Evolutionary conservation across 192 early-diverging fungal genomes (phyloP), one percentile per base, ranked within the genome.

Genomic region (Phlyctochytrium arcticum): DNA sequence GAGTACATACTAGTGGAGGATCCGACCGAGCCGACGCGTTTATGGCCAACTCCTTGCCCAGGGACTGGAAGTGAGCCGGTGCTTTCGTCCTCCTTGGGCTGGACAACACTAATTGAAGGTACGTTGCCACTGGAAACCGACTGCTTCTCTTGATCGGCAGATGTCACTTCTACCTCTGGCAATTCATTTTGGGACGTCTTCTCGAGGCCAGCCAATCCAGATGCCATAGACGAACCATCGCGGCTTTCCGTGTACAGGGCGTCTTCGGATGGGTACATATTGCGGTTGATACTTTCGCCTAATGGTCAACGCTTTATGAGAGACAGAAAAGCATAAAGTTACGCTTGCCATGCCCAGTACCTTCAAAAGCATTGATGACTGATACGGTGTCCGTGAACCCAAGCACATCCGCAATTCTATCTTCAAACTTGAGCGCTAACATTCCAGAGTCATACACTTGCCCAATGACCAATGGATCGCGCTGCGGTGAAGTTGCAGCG

Each of bases 391-490:
- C 78, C 24, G 68, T 70, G 54, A 71, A 80, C 21, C 37, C 29
- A 17, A 80, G 51, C 32, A 72, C 70, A 31, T 76, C 66, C 24
- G 67, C 62, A 9, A 80, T 48, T 10, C 33, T 55, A 21, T 60
- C 57, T 17, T 49, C 37, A 73, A 76, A 80, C 33, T 46, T 36
- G n/a, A 80, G 50, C 6, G 78, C 62, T 27, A 80, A 56, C 65
- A 68, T 69, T 36, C 72, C 72, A 5, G 67, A 21, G 46, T 65
- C 68, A 37, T 70, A 80, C 32, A 80, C 35, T 49, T 80, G 78
- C 10, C 51, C 59, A 34, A 80, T 73, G 8, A 55, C 55, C 24
- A 76, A 39, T 26, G 70, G 70, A 54, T 62, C 36, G 19, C 34
- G 39, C 29, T 53, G 3, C 56, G 65, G 9, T 68, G 60, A 53